A percentile compares a stretch with the other conserved stretches of the same genome.
Conservation (phyloP, 352 stramenopile species). For the Achlya hypogyna region DNA sequence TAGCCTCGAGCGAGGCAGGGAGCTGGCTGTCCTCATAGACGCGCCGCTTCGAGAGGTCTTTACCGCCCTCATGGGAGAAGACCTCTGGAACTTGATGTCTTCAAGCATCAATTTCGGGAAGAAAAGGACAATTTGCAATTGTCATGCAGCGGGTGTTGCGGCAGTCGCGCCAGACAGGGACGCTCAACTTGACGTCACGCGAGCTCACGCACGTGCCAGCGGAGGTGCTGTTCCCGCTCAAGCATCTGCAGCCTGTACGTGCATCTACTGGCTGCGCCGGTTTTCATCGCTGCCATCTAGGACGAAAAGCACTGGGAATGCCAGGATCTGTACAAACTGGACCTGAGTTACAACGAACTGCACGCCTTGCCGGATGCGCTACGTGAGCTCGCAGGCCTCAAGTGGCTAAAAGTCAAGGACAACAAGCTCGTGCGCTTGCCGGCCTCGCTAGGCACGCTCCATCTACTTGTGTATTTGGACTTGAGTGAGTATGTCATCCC, state of each 20-base stretch:
- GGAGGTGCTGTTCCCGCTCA: slow-evolving; percentile 52
- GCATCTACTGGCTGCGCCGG: neutral
- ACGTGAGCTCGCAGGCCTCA: slow-evolving; percentile 6
- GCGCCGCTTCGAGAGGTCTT: neutral
- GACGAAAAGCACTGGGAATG: slow-evolving; percentile 72
- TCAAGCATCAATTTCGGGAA: neutral
- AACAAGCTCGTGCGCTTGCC: slow-evolving; percentile 9
- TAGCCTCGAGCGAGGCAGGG: neutral
- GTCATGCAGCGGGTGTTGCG: slow-evolving; percentile 31
- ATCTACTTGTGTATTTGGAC: slow-evolving; percentile 52
- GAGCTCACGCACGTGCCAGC: slow-evolving; percentile 40
- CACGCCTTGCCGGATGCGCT: neutral
- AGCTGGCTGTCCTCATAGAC: neutral
- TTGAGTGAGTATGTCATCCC: slow-evolving; percentile 50
- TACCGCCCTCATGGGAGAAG: neutral
- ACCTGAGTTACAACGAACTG: slow-evolving; percentile 42
- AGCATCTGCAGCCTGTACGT: slow-evolving; percentile 41
- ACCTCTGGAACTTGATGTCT: neutral
- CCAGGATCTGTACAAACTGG: slow-evolving; percentile 49
- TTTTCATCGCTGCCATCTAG: slow-evolving; percentile 8
- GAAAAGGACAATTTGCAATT: neutral
- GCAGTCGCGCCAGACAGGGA: slow-evolving; percentile 45
- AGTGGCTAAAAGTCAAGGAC: slow-evolving; percentile 19
- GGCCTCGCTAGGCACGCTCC: slow-evolving; percentile 25
- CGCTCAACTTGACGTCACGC: slow-evolving; percentile 53